A percentile compares a stretch with the other conserved stretches of the same genome.
Conservation (phyloP, 768 basidiomycete genomes). For the Rhodotorula toruloides region DNA sequence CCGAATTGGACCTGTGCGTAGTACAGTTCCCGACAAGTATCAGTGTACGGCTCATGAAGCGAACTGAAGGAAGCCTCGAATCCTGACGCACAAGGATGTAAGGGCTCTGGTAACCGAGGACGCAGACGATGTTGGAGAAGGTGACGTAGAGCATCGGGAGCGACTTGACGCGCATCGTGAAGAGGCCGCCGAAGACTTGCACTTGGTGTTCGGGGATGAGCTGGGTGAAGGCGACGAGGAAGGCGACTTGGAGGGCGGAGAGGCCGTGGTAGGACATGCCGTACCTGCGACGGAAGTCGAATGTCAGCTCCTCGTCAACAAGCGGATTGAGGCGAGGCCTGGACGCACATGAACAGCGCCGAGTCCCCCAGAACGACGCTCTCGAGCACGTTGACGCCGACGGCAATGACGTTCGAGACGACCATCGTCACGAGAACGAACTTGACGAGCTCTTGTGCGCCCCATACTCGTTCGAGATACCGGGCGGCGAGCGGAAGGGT, state of each 20-base stretch:
- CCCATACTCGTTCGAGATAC: constrained; percentile 94
- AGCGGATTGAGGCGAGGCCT: not conserved
- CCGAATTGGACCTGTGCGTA: constrained; percentile 76
- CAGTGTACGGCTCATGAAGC: constrained; percentile 38
- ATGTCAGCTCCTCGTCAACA: not conserved
- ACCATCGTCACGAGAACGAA: constrained; percentile 71
- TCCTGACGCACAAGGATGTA: constrained; percentile 58
- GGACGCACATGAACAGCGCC: constrained; percentile 36
- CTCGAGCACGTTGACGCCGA: constrained; percentile 84
- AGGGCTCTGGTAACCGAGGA: constrained; percentile 79
- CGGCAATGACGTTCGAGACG: constrained; percentile 79
- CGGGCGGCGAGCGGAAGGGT: constrained; percentile 74
- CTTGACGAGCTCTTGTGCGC: constrained; percentile 47
- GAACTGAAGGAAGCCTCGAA: constrained; percentile 30
- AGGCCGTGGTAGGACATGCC: constrained; percentile 87
- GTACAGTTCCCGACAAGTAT: constrained; percentile 45
- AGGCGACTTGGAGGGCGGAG: constrained; percentile 78
- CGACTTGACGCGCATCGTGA: constrained; percentile 85
- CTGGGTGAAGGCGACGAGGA: constrained; percentile 95
- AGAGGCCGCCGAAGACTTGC: constrained; percentile 70
- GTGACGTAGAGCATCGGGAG: constrained; percentile 93
- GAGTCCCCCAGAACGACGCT: constrained; percentile 32
- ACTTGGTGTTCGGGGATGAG: constrained; percentile 97
- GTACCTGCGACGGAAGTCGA: constrained; percentile 55
- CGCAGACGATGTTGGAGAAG: constrained; percentile 74